Base-by-base conservation (phyloP, 1,139 yeast species). In the Diutina sp. region DNA sequence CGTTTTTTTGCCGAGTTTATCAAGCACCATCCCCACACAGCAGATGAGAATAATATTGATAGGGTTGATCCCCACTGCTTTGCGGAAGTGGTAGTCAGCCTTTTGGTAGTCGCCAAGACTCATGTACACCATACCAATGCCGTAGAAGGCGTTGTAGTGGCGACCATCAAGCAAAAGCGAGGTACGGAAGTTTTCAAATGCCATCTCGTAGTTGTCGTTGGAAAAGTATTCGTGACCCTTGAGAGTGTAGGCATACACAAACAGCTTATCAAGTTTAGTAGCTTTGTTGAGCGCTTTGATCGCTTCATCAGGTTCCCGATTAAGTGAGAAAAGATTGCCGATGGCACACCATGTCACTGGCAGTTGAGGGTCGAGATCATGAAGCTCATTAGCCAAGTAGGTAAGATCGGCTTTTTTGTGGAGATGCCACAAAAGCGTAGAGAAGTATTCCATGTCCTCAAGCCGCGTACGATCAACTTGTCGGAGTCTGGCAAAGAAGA, bases 131-230 rank as follows among this genome's bases (percentile, higher is more conserved):
- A 90, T 90, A 7, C 99, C 99, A 58, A 95, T 80, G 28, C 99
- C 99, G 65, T 93, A 95, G 65, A 93, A 83, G 0, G 99, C 98
- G 70, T 93, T 93, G 69, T 91, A 93, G 67, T 90, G 97, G 58
- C 93, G 78, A 55, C 85, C 78, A 65, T 93, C 96, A 53, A 85
- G 78, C 18, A 87, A 72, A 54, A 93, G 76, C 9, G 97, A 95
- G 60, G 79, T 76, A 48, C 97, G 72, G 76, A 90, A 95, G 60
- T 89, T 83, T 59, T 86, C 90, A 60, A 88, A 79, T 0, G 99
- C 98, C 69, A 85, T 82, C 66, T 91, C 97, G 69, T 86, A 89
- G 55, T 95, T 90, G 69, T 95, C 99, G 65, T 83, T 89, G 6
- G 93, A 81, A 51, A 90, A 84, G 65, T 82, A 84, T 69, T 95